Evolutionary conservation across 257 asterid species (phyloP), one percentile per base, ranked within the genome.

Genomic region (Solanum microdontum): DNA sequence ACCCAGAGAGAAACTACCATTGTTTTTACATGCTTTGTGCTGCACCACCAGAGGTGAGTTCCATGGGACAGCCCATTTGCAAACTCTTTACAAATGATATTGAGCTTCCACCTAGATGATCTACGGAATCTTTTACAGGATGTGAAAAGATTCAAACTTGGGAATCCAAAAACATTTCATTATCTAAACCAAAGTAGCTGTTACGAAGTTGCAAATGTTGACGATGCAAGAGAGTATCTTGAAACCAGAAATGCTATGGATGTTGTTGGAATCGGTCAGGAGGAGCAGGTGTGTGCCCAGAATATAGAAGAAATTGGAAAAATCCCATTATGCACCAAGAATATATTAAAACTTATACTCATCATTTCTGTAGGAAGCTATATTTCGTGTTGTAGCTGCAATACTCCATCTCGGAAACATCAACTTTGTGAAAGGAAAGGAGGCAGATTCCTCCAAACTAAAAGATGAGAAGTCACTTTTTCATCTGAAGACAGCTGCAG

Each of bases 171-270:
- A 88, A 48, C 91, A 60, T 97, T 94, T 91, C 99, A 94, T 88
- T 97, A 97, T 88, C 92, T 97, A 84, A 97, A 97, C 89, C 99
- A 95, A 89, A 94, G 94, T 85, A 94, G 86, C 62, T 95, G 99
- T 88, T 97, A 95, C 79, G 94, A 93, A 92, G 97, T 97, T 83
- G 94, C 98, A 83, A 93, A 93, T 87, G 98, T 95, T 73, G 96
- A 94, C 36, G 99, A 97, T 90, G 95, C 99, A 43, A 92, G 96
- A 89, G 99, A 97, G 83, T 97, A 95, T 90, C 91, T 97, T 21
- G 98, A 93, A 91, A 97, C 99, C 43, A 91, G 96, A 89, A 97
- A 94, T 39, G 99, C 99, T 90, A 97, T 97, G 99, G 99, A 97
- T 89, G 92, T 95, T 51, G 99, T 97, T 64, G 99, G 99, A 69